Evolutionary conservation across 208 protist species (phyloP).

Genomic region (Trypanosomatidae sp.): DNA sequence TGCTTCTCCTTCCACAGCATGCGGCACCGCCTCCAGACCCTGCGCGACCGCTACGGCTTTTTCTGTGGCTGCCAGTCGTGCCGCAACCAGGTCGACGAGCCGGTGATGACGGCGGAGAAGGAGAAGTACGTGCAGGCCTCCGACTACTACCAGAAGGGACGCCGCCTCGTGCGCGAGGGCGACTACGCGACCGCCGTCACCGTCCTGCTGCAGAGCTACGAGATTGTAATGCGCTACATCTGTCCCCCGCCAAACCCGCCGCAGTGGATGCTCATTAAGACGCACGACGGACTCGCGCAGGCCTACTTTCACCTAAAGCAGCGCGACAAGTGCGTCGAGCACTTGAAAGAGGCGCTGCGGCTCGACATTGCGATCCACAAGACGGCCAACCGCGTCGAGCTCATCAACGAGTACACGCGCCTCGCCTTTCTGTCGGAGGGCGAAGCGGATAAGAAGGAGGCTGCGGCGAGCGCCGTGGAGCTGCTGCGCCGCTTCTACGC

Average conservation of each 20-base stretch:
- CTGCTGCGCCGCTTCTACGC: slow-evolving; percentile 73
- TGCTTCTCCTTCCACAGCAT: slow-evolving; percentile 78
- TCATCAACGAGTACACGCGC: slow-evolving; percentile 79
- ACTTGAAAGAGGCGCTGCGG: slow-evolving; percentile 61
- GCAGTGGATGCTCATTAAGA: slow-evolving; percentile 86
- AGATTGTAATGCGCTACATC: slow-evolving; percentile 83
- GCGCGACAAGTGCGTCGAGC: slow-evolving; percentile 69
- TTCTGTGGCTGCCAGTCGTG: slow-evolving; percentile 69
- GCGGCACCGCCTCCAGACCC: slow-evolving; percentile 58
- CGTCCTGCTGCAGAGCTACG: slow-evolving; percentile 84
- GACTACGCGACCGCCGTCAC: slow-evolving; percentile 71
- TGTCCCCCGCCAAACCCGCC: slow-evolving; percentile 78
- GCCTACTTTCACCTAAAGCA: slow-evolving; percentile 78
- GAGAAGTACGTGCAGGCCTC: slow-evolving; percentile 78
- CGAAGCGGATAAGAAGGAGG: slow-evolving; percentile 37
- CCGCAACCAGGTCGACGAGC: slow-evolving; percentile 69
- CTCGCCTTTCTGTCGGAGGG: slow-evolving; percentile 56
- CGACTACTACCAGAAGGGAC: slow-evolving; percentile 91
- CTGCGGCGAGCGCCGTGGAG: slow-evolving; percentile 54
- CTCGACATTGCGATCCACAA: slow-evolving; percentile 58
- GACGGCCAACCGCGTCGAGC: slow-evolving; percentile 48
- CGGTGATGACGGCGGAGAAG: slow-evolving; percentile 58
- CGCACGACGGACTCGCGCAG: slow-evolving; percentile 77
- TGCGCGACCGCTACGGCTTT: slow-evolving; percentile 80
- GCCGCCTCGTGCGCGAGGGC: slow-evolving; percentile 75